Base-by-base conservation (phyloP, 2,329 filamentous ascomycete genomes). In the Leptographium wingfieldii region DNA sequence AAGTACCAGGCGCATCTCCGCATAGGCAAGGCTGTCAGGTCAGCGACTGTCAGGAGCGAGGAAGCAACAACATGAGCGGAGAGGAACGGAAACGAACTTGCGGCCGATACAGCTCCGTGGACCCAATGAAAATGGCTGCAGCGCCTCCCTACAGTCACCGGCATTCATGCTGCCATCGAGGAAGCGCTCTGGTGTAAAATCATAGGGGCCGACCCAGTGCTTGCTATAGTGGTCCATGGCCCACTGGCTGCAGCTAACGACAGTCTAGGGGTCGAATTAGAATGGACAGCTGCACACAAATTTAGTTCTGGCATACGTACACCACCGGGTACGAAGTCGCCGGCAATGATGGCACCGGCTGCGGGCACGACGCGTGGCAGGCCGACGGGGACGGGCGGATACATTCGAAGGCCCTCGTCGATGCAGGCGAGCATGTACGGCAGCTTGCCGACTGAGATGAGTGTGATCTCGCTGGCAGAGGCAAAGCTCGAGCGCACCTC, bases 131-230 rank as follows among this genome's bases (percentile, higher is more conserved):
- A 66, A 66, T 11, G 63, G 62, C 57, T 66, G 55, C 70, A 77
- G 69, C 1, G 72, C 73, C 0, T 74, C 72, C 49, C 71, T 69
- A 46, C 69, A 72, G 62, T 81, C 78, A 11, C 63, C 58, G 0
- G 65, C 66, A 63, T 74, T 80, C 4, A 66, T 67, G 5, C 67
- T 61, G 11, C 73, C 70, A 22, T 51, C 54, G 1, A 76, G 64
- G 67, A 70, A 72, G 5, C 69, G 64, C 52, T 71, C 67, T 0
- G 69, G 70, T 1, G 59, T 54, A 57, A 68, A 72, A 5, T 58
- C 35, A 0, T 27, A 3, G n/a, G 56, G 27, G 6, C 70, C 19
- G 68, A 69, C 64, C 78, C 81, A 58, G 63, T 77, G 69, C 7
- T 68, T 65, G 1, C 72, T 68, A 53, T 73, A 73, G 61, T 74